Evolutionary conservation across 2,329 filamentous ascomycete genomes (phyloP).

Genomic region (Paracoccidioides lutzii): DNA sequence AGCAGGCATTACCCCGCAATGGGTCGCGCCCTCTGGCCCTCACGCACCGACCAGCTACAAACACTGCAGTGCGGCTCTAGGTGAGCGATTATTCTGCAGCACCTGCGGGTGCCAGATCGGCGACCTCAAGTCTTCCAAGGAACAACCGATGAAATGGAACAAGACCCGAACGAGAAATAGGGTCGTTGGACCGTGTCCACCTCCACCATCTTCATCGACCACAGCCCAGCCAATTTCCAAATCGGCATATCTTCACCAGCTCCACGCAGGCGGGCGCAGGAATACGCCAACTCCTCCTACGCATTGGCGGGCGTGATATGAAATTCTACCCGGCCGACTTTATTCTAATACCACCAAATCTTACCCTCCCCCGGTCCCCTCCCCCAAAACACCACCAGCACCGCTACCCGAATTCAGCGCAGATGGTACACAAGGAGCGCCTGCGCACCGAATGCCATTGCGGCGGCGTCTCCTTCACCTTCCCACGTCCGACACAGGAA

Average conservation of each 20-base stretch:
- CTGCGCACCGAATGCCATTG: slow-evolving; percentile 34
- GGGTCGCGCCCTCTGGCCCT: slow-evolving; percentile 14
- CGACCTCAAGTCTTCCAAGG: slow-evolving; percentile 1
- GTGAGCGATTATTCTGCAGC: slow-evolving; percentile 29
- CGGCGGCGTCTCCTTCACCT: slow-evolving; percentile 31
- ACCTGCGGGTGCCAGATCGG: slow-evolving; percentile 32
- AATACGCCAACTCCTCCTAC: slow-evolving; percentile 10
- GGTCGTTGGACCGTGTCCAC: slow-evolving; percentile 15
- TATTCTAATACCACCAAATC: neutral
- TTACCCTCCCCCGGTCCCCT: neutral
- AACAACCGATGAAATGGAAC: neutral
- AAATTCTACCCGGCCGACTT: slow-evolving; percentile 7
- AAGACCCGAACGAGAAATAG: neutral
- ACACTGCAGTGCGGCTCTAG: slow-evolving; percentile 15
- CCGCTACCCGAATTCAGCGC: neutral
- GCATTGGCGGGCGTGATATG: slow-evolving; percentile 10
- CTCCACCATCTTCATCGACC: slow-evolving; percentile 14
- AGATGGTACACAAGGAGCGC: slow-evolving; percentile 4
- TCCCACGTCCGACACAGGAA: slow-evolving; percentile 25
- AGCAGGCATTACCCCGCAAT: slow-evolving; percentile 11
- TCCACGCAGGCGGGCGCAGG: slow-evolving; percentile 11
- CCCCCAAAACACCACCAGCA: neutral
- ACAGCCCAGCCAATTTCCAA: slow-evolving; percentile 11
- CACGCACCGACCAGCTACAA: slow-evolving; percentile 18
- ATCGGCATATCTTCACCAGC: slow-evolving; percentile 14